phyloP scores from a whole-genome alignment of 257 asterid species.

The Phtheirospermum japonicum region DNA sequence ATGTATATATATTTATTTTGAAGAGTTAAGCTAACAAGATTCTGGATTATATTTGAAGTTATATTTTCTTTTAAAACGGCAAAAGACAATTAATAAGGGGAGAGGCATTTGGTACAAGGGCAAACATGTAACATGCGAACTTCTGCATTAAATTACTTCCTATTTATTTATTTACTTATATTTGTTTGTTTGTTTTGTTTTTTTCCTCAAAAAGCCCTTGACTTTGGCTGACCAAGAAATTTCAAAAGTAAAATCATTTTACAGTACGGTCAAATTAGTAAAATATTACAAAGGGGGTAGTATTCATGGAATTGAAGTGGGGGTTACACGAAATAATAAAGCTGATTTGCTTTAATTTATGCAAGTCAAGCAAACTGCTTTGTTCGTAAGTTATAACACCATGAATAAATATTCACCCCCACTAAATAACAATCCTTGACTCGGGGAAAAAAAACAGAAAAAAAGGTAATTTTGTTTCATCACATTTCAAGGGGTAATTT shows the following conservation, averaged over 20 bases:
- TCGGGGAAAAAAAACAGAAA: too few species aligned
- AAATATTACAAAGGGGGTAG: conserved; percentile 12
- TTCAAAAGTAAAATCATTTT: conserved; percentile 14
- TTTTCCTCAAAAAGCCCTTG: conserved; percentile 31
- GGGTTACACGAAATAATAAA: conserved; percentile 33
- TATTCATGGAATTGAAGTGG: conserved; percentile 25
- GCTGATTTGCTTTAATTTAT: conserved; percentile 30
- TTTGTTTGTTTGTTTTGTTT: neutral
- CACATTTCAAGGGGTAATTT: neutral
- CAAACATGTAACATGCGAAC: conserved; percentile 79
- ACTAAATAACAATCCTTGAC: too few species aligned
- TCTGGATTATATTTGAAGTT: conserved; percentile 33
- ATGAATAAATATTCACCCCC: neutral
- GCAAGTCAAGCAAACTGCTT: conserved; percentile 40
- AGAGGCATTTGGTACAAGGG: conserved; percentile 29
- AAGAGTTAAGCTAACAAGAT: conserved; percentile 27
- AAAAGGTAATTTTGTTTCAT: too few species aligned
- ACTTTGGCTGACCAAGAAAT: conserved; percentile 11
- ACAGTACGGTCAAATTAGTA: conserved; percentile 13
- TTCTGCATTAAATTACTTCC: conserved; percentile 46
- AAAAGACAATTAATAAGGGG: conserved; percentile 44
- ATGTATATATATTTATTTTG: neutral
- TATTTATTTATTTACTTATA: neutral
- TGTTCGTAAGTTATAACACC: conserved; percentile 36
- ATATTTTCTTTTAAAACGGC: conserved; percentile 47